Evolutionary conservation across 306 rosid species (phyloP), one percentile per base, ranked within the genome.

Genomic region (Dalbergia oliveri): DNA sequence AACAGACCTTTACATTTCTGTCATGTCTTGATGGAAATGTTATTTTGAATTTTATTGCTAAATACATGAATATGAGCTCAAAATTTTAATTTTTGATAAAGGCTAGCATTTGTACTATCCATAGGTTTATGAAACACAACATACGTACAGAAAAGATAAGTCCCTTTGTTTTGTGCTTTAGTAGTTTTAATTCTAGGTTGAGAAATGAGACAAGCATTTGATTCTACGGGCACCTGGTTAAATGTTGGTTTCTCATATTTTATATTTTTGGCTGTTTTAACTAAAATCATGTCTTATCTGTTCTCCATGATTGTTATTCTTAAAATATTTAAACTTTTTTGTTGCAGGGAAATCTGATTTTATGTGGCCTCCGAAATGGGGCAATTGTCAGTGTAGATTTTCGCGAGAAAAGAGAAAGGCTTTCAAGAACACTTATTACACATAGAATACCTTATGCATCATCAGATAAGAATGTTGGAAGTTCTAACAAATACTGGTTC

Each of bases 311-410:
- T 78, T 73, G 72, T 33, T 13, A 45, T 71, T 79, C 51, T 50
- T 57, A 13, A 60, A 72, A 18, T 79, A 81, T 79, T 66, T 73
- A 26, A 75, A 39, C 5, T 64, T 59, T 43, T 23, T 72, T 65
- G 81, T 83, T 85, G 86, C 81, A 94, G 99, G 94, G 97, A 88
- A 93, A 91, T 85, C 88, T 83, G 71, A 61, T 93, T 64, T 82
- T 94, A 77, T 94, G 99, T 51, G 99, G 99, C 73, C 94, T 94
- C 62, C 88, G 99, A 91, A 91, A 94, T 85, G 99, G 99, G 83
- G 89, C 94, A 54, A 87, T 93, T 82, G 85, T 93, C 75, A 79
- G 91, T 5, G 84, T 88, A 78, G 99, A 94, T 84, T 80, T 76
- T 78, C 97, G 99, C 82, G 88, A 88, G 83, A 91, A 80, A 84